These are phyloP conservation scores for Amphicarpaea edgeworthii DNA, from an alignment of 306 rosid species.

Conservation along the genomic window DNA sequence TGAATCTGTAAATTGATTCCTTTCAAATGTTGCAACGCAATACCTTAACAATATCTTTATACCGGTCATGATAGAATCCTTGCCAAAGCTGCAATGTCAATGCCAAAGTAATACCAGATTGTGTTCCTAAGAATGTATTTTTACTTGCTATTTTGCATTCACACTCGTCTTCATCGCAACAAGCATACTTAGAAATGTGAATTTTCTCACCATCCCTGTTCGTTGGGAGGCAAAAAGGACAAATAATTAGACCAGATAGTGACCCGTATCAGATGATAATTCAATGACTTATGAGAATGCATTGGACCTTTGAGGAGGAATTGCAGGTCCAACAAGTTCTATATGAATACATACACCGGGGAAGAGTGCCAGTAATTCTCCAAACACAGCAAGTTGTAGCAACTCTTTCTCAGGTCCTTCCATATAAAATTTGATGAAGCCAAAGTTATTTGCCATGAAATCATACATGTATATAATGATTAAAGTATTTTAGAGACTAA, in stretches of 20 bases:
- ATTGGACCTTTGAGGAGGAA: constrained; percentile 77
- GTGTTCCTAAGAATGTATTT: constrained; percentile 32
- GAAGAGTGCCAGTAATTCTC: constrained; percentile 79
- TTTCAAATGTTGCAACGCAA: neutral
- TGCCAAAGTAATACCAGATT: constrained; percentile 46
- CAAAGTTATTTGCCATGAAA: constrained; percentile 6
- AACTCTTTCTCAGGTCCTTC: constrained; percentile 95
- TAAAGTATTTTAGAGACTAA: neutral
- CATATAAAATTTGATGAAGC: constrained; percentile 34
- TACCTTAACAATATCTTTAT: constrained; percentile 70
- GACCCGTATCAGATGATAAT: constrained; percentile 24
- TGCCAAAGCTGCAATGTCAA: constrained; percentile 71
- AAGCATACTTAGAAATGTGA: constrained; percentile 58
- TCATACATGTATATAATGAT: constrained; percentile 2
- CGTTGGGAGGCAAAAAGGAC: constrained; percentile 47
- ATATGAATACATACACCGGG: constrained; percentile 68
- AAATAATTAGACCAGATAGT: constrained; percentile 39
- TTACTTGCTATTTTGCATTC: constrained; percentile 66
- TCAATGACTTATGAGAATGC: constrained; percentile 31
- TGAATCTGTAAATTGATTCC: neutral
- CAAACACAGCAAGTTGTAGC: constrained; percentile 79
- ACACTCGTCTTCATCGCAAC: constrained; percentile 66
- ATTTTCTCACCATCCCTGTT: constrained; percentile 82
- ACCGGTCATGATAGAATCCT: constrained; percentile 88
- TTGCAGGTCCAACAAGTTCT: constrained; percentile 85